Percentiles rank a stretch among this genome's conserved stretches.
phyloP scores from a whole-genome alignment of 169 alveolate species.

The Sarcocystis neurona region DNA sequence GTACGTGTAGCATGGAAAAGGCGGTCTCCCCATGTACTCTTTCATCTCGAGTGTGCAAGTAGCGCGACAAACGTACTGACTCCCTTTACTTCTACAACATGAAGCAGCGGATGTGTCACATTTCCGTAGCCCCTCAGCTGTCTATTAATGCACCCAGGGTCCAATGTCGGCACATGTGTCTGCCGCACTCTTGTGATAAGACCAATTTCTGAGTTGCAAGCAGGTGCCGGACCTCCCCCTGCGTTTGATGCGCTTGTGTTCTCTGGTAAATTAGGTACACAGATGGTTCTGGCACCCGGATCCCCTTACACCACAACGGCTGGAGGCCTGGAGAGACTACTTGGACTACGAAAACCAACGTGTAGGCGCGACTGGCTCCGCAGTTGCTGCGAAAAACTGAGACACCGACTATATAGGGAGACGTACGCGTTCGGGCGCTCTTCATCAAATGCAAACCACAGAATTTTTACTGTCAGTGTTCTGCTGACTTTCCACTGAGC shows the following conservation, averaged over 20 bases:
- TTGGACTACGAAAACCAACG: conserved; percentile 60
- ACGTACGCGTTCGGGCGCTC: neutral
- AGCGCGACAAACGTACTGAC: no score
- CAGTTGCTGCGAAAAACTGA: neutral
- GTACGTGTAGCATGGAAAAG: no score
- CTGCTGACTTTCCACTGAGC: neutral
- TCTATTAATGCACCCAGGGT: no score
- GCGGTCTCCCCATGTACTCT: no score
- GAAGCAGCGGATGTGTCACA: no score
- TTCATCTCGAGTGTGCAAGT: no score
- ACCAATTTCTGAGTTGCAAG: conserved; percentile 3
- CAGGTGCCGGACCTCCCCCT: neutral
- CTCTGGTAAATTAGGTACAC: conserved; percentile 36
- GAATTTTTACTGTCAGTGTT: neutral
- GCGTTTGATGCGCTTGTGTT: no score
- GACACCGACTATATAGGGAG: neutral
- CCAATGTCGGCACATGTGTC: no score
- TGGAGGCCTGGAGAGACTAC: conserved; percentile 66
- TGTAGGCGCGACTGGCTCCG: conserved; percentile 21
- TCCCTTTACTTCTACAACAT: no score
- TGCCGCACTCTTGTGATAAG: no score
- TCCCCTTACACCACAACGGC: conserved; percentile 63
- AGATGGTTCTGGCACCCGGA: conserved; percentile 69
- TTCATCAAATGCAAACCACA: neutral
- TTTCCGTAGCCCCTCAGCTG: no score